Conservation (phyloP, 345 rosid genomes). For the Moricandia arvensis region DNA sequence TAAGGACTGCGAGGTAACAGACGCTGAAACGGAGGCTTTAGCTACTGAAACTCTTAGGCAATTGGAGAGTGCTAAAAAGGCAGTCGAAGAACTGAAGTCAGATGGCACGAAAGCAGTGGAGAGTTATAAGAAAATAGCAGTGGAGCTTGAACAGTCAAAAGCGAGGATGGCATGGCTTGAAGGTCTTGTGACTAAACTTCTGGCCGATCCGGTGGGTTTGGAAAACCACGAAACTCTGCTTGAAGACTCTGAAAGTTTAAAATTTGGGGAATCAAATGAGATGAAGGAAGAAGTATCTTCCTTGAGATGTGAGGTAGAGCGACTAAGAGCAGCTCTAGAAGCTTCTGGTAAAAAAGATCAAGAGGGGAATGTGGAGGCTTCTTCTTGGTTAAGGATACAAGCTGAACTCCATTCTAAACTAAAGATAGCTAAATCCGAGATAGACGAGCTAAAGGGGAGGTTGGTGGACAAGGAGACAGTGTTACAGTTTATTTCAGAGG, state of each 20-base stretch:
- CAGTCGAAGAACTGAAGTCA: slow-evolving; percentile 56
- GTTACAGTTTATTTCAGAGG: background rate
- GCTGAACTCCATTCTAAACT: slow-evolving; percentile 57
- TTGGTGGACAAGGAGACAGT: background rate
- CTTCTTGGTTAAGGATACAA: slow-evolving; percentile 44
- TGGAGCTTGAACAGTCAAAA: slow-evolving; percentile 74
- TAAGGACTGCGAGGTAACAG: slow-evolving; percentile 67
- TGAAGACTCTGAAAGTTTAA: slow-evolving; percentile 32
- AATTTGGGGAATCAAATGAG: slow-evolving; percentile 40
- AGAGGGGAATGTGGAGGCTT: slow-evolving; percentile 27
- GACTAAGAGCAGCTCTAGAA: slow-evolving; percentile 54
- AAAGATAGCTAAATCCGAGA: slow-evolving; percentile 48
- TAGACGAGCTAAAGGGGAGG: background rate
- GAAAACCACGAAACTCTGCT: slow-evolving; percentile 25
- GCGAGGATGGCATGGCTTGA: slow-evolving; percentile 51
- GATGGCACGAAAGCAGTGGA: slow-evolving; percentile 61
- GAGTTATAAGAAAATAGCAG: slow-evolving; percentile 53
- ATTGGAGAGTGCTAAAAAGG: slow-evolving; percentile 65
- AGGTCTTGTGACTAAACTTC: slow-evolving; percentile 45
- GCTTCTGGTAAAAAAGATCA: slow-evolving; percentile 24
- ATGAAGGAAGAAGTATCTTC: slow-evolving; percentile 47
- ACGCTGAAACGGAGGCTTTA: slow-evolving; percentile 69
- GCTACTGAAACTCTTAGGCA: slow-evolving; percentile 67
- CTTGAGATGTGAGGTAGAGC: slow-evolving; percentile 56
- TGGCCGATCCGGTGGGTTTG: slow-evolving; percentile 31